Evolutionary conservation across 345 rosid genomes (phyloP), one percentile per base, ranked within the genome.

Genomic region (Citrus mangshanensis): DNA sequence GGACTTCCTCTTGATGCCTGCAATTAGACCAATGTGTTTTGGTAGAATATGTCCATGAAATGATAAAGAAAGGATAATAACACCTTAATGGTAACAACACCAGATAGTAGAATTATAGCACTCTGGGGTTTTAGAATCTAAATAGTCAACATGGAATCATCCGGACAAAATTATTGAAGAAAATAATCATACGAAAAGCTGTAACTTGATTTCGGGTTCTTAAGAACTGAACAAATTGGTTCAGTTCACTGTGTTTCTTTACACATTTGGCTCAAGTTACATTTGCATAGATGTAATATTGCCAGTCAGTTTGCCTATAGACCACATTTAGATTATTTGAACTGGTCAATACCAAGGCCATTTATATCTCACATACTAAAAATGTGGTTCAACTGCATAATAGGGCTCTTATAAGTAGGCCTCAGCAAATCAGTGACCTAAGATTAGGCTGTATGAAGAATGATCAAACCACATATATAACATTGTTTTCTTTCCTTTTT

Each of bases 1-100:
- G 84, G 84, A 70, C 81, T 73, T 59, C 60, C 84, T 78, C 74
- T 78, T 68, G 80, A 78, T 0, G 22, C 75, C 84, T 81, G 78
- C 59, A 72, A 9, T 65, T 27, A n/a, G 60, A 75, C 54, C 71
- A 78, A 32, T 34, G 62, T 27, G 5, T 21, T 62, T 22, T 18
- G 49, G 62, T 28, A 40, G 1, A 24, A 27, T 16, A 22, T 9
- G 32, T 4, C 34, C 22, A 60, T 0, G 24, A n/a, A 58, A 38
- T 18, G 24, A 60, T 14, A 7, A 6, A 24, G 35, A 38, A 3
- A 60, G 0, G 38, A 14, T 6, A 59, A 10, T 7, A 35, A 13
- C 12, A 68, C 9, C 7, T 28, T 28, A 37, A 56, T 77, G 56
- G 60, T 30, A 68, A 35, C 67, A 37, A 35, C 6, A 7, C 14